These are phyloP conservation scores for Penicillium malachiteum DNA, from an alignment of 495 filamentous ascomycete species.

Conservation along the genomic window DNA sequence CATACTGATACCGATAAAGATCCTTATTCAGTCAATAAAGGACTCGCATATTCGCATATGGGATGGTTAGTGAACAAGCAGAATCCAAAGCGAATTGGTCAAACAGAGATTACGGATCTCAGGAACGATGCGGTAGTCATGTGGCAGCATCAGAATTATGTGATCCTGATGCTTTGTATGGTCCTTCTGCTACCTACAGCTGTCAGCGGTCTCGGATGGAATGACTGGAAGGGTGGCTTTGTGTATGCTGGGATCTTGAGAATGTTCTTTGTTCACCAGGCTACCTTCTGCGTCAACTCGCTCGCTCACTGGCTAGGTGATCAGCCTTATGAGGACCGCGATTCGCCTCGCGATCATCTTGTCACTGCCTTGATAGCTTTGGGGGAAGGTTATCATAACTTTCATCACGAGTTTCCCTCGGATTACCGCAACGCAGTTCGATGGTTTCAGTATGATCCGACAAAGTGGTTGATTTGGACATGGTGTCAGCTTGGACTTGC, in stretches of 20 bases:
- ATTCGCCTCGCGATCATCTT: constrained; percentile 94
- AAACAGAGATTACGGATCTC: constrained; percentile 93
- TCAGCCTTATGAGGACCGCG: constrained; percentile 92
- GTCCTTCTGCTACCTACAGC: constrained; percentile 79
- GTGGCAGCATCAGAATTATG: constrained; percentile 92
- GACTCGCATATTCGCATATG: constrained; percentile 91
- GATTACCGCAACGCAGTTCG: constrained; percentile 98
- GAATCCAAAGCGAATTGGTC: constrained; percentile 89
- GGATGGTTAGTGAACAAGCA: constrained; percentile 95
- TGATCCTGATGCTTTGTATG: constrained; percentile 86
- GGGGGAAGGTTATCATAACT: constrained; percentile 98
- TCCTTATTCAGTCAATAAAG: constrained; percentile 98
- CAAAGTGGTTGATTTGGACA: constrained; percentile 94
- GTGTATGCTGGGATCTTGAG: constrained; percentile 94
- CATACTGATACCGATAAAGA: constrained; percentile 99
- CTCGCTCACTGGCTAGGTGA: not conserved
- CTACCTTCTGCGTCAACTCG: constrained; percentile 78
- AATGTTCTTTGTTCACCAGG: constrained; percentile 98
- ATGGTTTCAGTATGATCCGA: constrained; percentile 98
- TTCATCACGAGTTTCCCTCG: constrained; percentile 99
- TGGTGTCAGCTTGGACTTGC: constrained; percentile 94
- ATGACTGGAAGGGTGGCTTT: constrained; percentile 87
- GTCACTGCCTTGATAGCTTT: constrained; percentile 94
- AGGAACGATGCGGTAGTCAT: constrained; percentile 93
- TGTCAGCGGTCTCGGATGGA: constrained; percentile 84